Conservation (phyloP, 1,139 yeast species). For the Debaryomyces robertsiae region DNA sequence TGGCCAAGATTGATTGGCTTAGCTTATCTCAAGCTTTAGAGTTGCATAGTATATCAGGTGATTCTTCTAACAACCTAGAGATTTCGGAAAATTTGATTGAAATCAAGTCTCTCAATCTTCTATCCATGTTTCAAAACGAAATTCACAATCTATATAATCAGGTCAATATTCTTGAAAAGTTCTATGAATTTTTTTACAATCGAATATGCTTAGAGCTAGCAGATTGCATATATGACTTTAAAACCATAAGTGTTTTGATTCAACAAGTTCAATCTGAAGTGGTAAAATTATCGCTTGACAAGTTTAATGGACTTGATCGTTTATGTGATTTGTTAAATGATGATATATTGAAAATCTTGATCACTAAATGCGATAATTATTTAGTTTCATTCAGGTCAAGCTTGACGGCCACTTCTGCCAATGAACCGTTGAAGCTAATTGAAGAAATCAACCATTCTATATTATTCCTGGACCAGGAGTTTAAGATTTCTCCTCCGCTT, state of each 20-base stretch:
- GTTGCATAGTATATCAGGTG: conserved; percentile 22
- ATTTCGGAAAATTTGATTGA: conserved; percentile 35
- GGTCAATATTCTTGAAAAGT: conserved; percentile 31
- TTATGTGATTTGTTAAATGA: conserved; percentile 46
- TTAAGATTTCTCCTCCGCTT: conserved; percentile 40
- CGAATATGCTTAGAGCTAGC: conserved; percentile 26
- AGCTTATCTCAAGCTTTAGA: conserved; percentile 55
- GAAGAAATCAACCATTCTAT: conserved; percentile 3
- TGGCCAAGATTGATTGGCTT: conserved; percentile 55
- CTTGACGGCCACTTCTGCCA: not conserved
- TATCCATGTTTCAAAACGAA: conserved; percentile 43
- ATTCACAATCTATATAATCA: conserved; percentile 31
- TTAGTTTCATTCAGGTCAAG: conserved; percentile 13
- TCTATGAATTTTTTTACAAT: conserved; percentile 24
- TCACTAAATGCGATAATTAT: conserved; percentile 29
- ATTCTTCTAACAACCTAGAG: conserved; percentile 8
- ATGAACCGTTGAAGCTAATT: conserved; percentile 3
- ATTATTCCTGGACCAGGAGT: conserved; percentile 41
- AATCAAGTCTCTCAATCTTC: conserved; percentile 38
- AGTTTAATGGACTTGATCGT: conserved; percentile 36
- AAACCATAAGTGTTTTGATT: conserved; percentile 23
- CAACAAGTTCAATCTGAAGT: conserved; percentile 43
- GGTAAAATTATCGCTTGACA: conserved; percentile 43
- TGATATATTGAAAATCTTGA: conserved; percentile 38
- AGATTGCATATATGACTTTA: conserved; percentile 28